Percentiles rank a stretch among this genome's conserved stretches.
Conservation (phyloP, 306 rosid genomes). For the Castanea crenata region DNA sequence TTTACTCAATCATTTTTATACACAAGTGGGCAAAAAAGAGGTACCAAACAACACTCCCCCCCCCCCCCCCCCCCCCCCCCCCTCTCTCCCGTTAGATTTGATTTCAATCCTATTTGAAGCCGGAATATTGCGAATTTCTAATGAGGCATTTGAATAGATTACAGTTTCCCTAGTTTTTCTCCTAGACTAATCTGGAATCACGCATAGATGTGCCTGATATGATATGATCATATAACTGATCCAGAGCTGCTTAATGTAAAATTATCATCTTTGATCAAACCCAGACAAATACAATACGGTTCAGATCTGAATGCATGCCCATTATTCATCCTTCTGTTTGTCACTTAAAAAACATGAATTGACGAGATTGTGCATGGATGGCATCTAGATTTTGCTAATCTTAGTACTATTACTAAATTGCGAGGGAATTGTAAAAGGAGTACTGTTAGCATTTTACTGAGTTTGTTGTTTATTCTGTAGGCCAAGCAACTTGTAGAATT, state of each 20-base stretch:
- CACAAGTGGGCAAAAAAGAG: conserved; percentile 44
- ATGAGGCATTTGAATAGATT: not conserved
- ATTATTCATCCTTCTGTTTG: not conserved
- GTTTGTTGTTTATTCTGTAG: conserved; percentile 24
- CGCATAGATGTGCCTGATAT: not conserved
- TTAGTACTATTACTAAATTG: not conserved
- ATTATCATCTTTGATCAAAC: not conserved
- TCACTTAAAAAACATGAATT: not conserved
- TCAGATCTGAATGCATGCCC: not conserved
- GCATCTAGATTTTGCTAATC: not conserved
- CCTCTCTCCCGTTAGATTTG: not conserved
- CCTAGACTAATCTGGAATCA: not conserved
- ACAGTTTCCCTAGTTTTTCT: not conserved
- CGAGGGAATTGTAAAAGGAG: not conserved
- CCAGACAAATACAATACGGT: not conserved
- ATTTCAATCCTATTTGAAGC: not conserved
- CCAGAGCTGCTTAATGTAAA: not conserved
- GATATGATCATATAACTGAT: not conserved
- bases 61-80: not conserved
- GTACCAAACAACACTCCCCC: conserved; percentile 13
- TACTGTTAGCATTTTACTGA: not conserved
- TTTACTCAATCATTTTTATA: conserved; percentile 43
- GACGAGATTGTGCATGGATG: not conserved
- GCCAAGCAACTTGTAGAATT: conserved; percentile 36
- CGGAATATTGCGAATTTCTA: not conserved